These are phyloP conservation scores for Plantago major DNA, from an alignment of 257 asterid species.

Conservation along the genomic window DNA sequence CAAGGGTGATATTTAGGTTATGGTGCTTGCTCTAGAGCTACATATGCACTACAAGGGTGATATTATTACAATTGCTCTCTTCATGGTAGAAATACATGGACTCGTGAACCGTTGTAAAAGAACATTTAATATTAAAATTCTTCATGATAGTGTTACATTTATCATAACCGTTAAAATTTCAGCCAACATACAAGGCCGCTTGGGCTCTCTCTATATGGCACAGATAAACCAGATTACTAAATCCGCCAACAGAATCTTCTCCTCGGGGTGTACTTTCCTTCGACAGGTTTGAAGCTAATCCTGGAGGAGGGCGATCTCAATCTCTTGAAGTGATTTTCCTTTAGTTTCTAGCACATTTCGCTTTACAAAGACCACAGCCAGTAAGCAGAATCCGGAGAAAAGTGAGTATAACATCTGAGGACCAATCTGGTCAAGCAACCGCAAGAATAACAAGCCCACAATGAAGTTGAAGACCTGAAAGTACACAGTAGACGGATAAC, in stretches of 20 bases:
- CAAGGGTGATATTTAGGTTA: too few species aligned
- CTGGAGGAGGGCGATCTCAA: constrained; percentile 84
- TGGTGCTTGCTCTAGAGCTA: too few species aligned
- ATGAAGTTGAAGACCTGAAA: constrained; percentile 69
- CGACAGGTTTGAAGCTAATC: constrained; percentile 17
- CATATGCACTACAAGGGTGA: too few species aligned
- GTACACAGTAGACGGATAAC: background rate
- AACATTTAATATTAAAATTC: background rate
- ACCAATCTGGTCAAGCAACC: constrained; percentile 74
- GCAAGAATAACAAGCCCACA: constrained; percentile 82
- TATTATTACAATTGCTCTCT: too few species aligned
- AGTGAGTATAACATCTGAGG: constrained; percentile 63
- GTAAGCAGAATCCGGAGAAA: constrained; percentile 61
- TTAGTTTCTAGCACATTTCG: constrained; percentile 81
- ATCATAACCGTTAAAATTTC: background rate
- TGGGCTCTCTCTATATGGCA: background rate
- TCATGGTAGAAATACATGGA: too few species aligned
- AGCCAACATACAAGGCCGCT: background rate
- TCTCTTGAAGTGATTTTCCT: constrained; percentile 91
- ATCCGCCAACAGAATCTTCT: background rate
- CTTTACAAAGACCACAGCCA: constrained; percentile 71
- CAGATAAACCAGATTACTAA: background rate
- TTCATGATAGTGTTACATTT: background rate
- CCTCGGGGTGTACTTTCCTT: background rate
- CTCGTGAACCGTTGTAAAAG: too few species aligned